Evolutionary conservation across 768 basidiomycete genomes (phyloP), one percentile per base, ranked within the genome.

Genomic region (Calocybe gangraenosa): DNA sequence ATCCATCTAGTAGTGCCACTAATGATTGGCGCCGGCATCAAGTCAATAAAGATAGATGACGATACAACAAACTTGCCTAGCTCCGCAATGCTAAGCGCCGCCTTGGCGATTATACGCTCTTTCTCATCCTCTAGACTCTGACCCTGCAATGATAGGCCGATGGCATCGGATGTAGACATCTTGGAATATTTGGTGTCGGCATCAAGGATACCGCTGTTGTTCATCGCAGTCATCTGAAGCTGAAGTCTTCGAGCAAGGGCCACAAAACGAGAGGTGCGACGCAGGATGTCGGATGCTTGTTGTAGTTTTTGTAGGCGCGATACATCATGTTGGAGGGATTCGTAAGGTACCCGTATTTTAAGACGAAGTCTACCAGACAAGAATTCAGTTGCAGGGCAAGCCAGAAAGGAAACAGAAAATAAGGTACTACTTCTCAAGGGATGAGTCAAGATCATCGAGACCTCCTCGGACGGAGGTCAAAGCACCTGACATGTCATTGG

Each of bases 21-120:
- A 38, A 15, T 45, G 21, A n/a, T 15, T 11, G 23, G 32, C 35
- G 31, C 59, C 42, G 53, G 10, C 13, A n/a, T 28, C 20, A 30
- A 22, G 25, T 37, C 41, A 28, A 34, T 42, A n/a, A 45, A 5
- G 34, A 18, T 23, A 17, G 20, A 34, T n/a, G 35, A 32, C 25
- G n/a, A 39, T 5, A 28, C 1, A 8, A 18, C 23, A 11, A 30
- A 13, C n/a, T n/a, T 21, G 91, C 92, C 75, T 34, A 98, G 71
- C 62, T 99, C 95, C 0, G 94, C 91, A 7, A 98, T 82, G 31
- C 82, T 93, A 55, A 97, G 68, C n/a, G 94, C 95, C 2, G 95
- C 94, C 64, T 94, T 94, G 2, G 92, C 87, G 56, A 97, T 82
- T 13, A 79, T 79, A 7, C 95, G 75, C 58, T 96, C 94, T 61